phyloP scores from a whole-genome alignment of 805 yeast species.

The Nakazawaea peltata region DNA sequence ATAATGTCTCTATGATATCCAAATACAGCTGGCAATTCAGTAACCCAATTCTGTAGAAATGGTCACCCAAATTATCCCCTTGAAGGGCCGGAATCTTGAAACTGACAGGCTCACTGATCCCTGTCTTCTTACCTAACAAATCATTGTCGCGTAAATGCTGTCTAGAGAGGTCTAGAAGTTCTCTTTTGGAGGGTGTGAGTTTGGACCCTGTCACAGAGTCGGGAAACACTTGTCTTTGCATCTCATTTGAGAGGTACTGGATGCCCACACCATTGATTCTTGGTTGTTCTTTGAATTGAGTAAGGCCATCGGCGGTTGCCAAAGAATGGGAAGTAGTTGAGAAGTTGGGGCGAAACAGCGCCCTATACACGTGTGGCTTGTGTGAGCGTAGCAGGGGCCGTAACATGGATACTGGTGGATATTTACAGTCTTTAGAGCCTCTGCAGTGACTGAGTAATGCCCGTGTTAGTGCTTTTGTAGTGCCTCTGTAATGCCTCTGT shows the following conservation, averaged over 20 bases:
- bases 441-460: too few species aligned
- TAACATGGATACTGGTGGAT: too few species aligned
- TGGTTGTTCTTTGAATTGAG: slow-evolving; percentile 26
- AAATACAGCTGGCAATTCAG: slow-evolving; percentile 54
- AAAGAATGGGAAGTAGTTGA: too few species aligned
- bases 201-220: slow-evolving; percentile 9
- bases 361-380: too few species aligned
- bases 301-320: neutral
- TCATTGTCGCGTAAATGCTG: slow-evolving; percentile 52
- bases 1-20: slow-evolving; percentile 38
- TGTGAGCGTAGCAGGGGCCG: too few species aligned
- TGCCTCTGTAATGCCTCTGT: too few species aligned
- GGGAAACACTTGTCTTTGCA: slow-evolving; percentile 61
- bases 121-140: slow-evolving; percentile 70
- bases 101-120: slow-evolving; percentile 47
- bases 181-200: slow-evolving; percentile 14
- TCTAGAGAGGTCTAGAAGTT: slow-evolving; percentile 43
- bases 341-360: too few species aligned
- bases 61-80: slow-evolving; percentile 74
- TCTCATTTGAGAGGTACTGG: slow-evolving; percentile 55
- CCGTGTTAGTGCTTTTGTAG: too few species aligned
- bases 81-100: slow-evolving; percentile 62
- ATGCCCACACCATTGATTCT: slow-evolving; percentile 73
- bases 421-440: too few species aligned
- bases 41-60: slow-evolving; percentile 66